Conservation (phyloP, 1,139 yeast species). For the Nakaseomyces bracarensis region DNA sequence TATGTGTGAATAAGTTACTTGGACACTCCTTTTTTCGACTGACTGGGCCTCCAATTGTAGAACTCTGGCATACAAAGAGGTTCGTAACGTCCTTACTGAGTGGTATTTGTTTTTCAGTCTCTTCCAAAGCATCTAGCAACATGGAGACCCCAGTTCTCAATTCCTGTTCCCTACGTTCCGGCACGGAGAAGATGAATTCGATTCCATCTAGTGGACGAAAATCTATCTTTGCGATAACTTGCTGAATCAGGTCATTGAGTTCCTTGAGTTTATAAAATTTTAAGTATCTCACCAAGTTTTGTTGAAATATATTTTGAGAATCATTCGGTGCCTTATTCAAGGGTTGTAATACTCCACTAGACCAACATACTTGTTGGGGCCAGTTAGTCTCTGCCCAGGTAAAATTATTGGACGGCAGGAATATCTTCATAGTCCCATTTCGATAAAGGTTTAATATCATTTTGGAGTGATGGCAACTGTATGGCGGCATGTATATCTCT, state of each 20-base stretch:
- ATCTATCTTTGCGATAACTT: conserved; percentile 33
- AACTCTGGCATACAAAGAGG: conserved; percentile 46
- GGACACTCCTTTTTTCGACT: conserved; percentile 27
- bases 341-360: conserved; percentile 19
- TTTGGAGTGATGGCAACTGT: conserved; percentile 54
- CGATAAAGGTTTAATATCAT: conserved; percentile 50
- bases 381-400: conserved; percentile 46
- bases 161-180: conserved; percentile 36
- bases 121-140: not conserved
- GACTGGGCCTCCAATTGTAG: conserved; percentile 53
- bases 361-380: conserved; percentile 61
- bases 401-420: conserved; percentile 54
- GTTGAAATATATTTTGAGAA: conserved; percentile 8
- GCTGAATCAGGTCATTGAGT: conserved; percentile 32
- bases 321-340: not conserved
- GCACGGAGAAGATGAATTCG: conserved; percentile 49
- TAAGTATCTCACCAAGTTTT: conserved; percentile 40
- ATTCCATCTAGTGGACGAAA: conserved; percentile 42
- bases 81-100: conserved; percentile 14
- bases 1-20: conserved; percentile 48
- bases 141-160: conserved; percentile 26
- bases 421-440: conserved; percentile 40
- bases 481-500: conserved; percentile 31
- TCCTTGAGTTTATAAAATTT: conserved; percentile 33
- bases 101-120: not conserved